Conservation (phyloP, 1,139 yeast species). For the Candida sp. region DNA sequence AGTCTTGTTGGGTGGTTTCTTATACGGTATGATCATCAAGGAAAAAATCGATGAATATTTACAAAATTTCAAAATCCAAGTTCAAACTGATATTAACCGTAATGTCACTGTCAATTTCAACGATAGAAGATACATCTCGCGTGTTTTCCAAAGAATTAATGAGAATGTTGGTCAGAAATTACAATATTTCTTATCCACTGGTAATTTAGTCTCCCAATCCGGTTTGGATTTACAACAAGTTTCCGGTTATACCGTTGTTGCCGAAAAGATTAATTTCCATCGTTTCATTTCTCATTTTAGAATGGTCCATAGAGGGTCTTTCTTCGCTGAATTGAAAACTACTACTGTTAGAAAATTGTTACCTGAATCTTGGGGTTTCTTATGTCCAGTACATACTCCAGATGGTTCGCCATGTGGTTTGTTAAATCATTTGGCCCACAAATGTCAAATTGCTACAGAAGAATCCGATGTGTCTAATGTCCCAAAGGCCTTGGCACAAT, state of each 20-base stretch:
- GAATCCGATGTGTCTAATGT: slow-evolving; percentile 73
- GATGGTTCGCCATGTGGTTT: slow-evolving; percentile 99
- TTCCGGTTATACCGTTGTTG: slow-evolving; percentile 97
- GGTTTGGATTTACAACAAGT: slow-evolving; percentile 98
- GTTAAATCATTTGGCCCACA: slow-evolving; percentile 93
- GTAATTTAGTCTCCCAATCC: slow-evolving; percentile 94
- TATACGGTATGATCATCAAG: slow-evolving; percentile 94
- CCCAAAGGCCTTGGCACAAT: slow-evolving; percentile 59
- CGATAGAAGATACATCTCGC: slow-evolving; percentile 77
- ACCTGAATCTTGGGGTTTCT: slow-evolving; percentile 99
- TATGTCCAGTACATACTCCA: slow-evolving; percentile 99
- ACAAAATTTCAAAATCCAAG: slow-evolving; percentile 66
- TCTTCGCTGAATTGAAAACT: slow-evolving; percentile 96
- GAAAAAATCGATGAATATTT: slow-evolving; percentile 95
- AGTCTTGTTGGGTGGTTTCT: slow-evolving; percentile 90
- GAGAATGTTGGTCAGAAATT: slow-evolving; percentile 94
- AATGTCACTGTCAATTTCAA: slow-evolving; percentile 80
- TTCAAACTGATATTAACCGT: slow-evolving; percentile 78
- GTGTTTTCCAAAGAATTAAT: slow-evolving; percentile 77
- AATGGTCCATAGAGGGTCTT: slow-evolving; percentile 99
- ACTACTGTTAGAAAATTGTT: slow-evolving; percentile 94
- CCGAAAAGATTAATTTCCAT: slow-evolving; percentile 96
- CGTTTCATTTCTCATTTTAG: slow-evolving; percentile 96
- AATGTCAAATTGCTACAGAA: slow-evolving; percentile 81
- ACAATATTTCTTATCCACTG: slow-evolving; percentile 93